phyloP scores from a whole-genome alignment of 345 rosid genomes.

The Acer yangbiense region DNA sequence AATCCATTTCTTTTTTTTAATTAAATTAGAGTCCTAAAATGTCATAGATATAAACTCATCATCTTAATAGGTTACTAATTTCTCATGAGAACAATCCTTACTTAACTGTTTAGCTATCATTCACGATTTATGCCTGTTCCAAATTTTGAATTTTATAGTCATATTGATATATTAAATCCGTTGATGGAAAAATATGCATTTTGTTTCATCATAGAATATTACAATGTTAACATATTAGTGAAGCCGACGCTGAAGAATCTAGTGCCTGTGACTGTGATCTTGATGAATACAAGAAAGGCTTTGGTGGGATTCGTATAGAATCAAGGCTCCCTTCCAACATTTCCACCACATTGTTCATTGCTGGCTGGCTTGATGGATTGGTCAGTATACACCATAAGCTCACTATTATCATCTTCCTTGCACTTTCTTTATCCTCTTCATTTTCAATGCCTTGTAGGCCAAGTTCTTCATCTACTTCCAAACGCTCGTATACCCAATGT shows the following conservation, averaged over 20 bases:
- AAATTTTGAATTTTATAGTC: no score
- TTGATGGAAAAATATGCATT: background rate
- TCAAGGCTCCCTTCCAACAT: constrained; percentile 25
- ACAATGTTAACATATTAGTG: background rate
- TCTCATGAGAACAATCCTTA: no score
- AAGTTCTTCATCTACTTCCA: constrained; percentile 8
- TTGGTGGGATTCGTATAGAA: constrained; percentile 17
- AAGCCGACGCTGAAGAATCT: constrained; percentile 6
- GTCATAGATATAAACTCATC: no score
- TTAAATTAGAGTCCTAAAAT: no score
- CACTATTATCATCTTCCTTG: constrained; percentile 24
- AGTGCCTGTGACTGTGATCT: background rate
- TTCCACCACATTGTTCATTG: constrained; percentile 17
- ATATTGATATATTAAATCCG: background rate
- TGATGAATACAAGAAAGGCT: constrained; percentile 19
- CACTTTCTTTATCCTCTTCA: constrained; percentile 5
- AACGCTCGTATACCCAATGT: constrained; percentile 6
- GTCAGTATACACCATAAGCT: constrained; percentile 20
- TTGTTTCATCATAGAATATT: background rate
- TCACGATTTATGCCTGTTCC: no score
- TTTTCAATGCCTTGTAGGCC: background rate
- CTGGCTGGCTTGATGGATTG: constrained; percentile 15
- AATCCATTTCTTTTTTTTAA: no score
- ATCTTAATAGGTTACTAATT: no score
- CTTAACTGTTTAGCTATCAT: no score